These are phyloP conservation scores for Penicillium pancosmium DNA, from an alignment of 495 filamentous ascomycete species.

Conservation along the genomic window DNA sequence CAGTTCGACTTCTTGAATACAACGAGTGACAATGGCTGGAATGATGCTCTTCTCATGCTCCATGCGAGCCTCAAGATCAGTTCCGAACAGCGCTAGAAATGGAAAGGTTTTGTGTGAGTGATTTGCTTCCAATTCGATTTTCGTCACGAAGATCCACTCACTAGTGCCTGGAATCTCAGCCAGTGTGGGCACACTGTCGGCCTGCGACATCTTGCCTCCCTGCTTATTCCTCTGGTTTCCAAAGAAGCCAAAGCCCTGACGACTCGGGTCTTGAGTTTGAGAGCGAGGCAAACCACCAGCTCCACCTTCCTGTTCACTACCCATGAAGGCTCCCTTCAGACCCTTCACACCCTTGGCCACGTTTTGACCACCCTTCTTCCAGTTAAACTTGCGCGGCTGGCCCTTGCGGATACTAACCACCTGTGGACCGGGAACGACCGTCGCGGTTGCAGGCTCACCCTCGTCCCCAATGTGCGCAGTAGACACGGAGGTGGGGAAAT, in stretches of 20 bases:
- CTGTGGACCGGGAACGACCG: slow-evolving; percentile 76
- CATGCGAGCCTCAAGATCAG: slow-evolving; percentile 81
- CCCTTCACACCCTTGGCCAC: slow-evolving; percentile 96
- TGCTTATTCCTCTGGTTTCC: slow-evolving; percentile 55
- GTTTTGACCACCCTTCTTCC: slow-evolving; percentile 94
- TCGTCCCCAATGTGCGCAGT: slow-evolving; percentile 65
- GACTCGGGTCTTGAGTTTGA: slow-evolving; percentile 55
- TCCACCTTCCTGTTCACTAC: slow-evolving; percentile 47
- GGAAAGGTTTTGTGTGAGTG: not conserved
- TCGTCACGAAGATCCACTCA: slow-evolving; percentile 22
- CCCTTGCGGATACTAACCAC: slow-evolving; percentile 91
- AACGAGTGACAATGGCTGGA: slow-evolving; percentile 86
- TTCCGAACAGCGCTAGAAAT: slow-evolving; percentile 78
- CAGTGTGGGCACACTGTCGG: slow-evolving; percentile 54
- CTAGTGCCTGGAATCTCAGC: slow-evolving; percentile 58
- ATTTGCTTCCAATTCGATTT: not conserved
- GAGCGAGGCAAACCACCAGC: slow-evolving; percentile 49
- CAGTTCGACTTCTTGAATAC: slow-evolving; percentile 95
- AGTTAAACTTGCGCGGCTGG: slow-evolving; percentile 93
- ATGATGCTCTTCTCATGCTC: slow-evolving; percentile 90
- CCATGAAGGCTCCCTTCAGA: slow-evolving; percentile 78
- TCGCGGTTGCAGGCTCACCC: slow-evolving; percentile 66
- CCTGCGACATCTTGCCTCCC: slow-evolving; percentile 52
- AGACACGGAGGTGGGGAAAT: slow-evolving; percentile 54
- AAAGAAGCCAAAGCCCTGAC: slow-evolving; percentile 79